Base-by-base conservation (phyloP, 768 basidiomycete genomes). In the Rhizopogon rudus region DNA sequence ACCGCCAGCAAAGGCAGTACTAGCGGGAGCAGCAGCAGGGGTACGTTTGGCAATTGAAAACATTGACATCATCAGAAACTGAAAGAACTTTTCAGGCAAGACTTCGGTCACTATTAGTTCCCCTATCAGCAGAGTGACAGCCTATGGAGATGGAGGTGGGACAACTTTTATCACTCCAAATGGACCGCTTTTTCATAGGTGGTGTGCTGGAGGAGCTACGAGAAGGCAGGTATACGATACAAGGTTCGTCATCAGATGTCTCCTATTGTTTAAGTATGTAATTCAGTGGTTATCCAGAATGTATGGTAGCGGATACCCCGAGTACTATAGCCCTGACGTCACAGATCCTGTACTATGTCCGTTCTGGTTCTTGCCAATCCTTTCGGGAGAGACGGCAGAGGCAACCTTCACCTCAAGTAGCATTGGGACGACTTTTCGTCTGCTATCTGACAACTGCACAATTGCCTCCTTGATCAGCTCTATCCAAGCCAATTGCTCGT, bases 271-370 rank as follows among this genome's bases (percentile, higher is more conserved):
- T 7, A 33, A 8, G 17, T 12, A 13, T 10, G 14, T 48, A 42
- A 39, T 14, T 40, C 1, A 51, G 12, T 17, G 43, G 50, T 56
- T 43, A 3, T 52, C 0, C 53, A 86, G 83, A 31, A 56, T 63
- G 3, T 86, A 84, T 57, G 85, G 84, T 6, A 86, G 82, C 58
- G 84, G 85, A 2, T 86, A 87, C 61, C 84, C 84, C 37, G 80
- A 81, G 1, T 22, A 74, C 5, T 2, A 61, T 4, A 70, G 72
- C 7, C 72, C 74, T 3, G 82, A 82, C 12, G 79, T 83, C 17
- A 42, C 58, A 0, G 76, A 76, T 0, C 74, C 75, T n/a, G n/a
- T n/a, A n/a, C n/a, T n/a, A n/a, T n/a, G n/a, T n/a, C 86, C 86
- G 0, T 87, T 83, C 63, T 75, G 74, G 58, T 88, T 77, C 69